A percentile compares a stretch with the other conserved stretches of the same genome.
phyloP scores from a whole-genome alignment of 257 asterid species.

The Ballota nigra region DNA sequence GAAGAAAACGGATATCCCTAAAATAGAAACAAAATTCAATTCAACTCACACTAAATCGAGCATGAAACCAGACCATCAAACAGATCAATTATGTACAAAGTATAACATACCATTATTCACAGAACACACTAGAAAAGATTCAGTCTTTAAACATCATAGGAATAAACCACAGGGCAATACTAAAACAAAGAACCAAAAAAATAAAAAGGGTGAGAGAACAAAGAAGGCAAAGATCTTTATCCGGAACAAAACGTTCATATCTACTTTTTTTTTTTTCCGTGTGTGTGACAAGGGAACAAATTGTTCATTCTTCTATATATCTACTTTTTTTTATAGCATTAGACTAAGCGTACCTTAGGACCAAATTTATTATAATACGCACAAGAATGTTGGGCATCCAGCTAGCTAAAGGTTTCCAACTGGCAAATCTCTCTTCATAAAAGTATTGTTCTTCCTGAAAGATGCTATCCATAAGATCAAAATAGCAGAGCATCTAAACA shows the following conservation, averaged over 20 bases:
- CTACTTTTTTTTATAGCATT: no score
- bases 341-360: no score
- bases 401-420: neutral
- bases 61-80: neutral
- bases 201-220: neutral
- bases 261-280: no score
- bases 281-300: no score
- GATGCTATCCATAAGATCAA: neutral
- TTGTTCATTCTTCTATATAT: no score
- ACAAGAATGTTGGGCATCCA: no score
- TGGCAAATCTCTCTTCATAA: neutral
- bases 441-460: neutral
- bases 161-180: neutral
- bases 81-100: neutral
- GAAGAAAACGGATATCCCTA: no score
- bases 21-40: neutral
- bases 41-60: neutral
- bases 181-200: neutral
- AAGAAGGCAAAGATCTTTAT: no score
- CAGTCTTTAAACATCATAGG: neutral
- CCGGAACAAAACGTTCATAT: no score
- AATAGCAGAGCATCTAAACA: neutral
- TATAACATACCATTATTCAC: neutral
- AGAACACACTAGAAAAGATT: neutral
- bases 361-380: neutral